phyloP scores from a whole-genome alignment of 2,329 filamentous ascomycete species.

The Talaromyces funiculosus region DNA sequence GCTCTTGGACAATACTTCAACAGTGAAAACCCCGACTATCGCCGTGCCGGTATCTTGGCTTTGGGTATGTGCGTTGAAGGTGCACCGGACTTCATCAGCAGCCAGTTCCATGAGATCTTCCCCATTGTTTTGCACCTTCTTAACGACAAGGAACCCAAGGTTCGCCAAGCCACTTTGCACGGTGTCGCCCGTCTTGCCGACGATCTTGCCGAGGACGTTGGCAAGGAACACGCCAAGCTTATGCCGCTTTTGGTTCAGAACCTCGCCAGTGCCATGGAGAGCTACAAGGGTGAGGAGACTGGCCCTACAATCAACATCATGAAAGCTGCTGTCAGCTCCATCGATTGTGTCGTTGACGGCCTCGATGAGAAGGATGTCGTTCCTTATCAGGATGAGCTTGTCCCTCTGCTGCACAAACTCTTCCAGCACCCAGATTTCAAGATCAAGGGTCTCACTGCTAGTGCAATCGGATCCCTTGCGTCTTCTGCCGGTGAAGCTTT shows the following conservation, averaged over 20 bases:
- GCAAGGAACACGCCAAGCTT: slow-evolving; percentile 75
- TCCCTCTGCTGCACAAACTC: slow-evolving; percentile 77
- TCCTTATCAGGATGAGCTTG: slow-evolving; percentile 73
- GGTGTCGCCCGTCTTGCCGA: slow-evolving; percentile 86
- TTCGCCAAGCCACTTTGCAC: slow-evolving; percentile 81
- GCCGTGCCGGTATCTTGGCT: slow-evolving; percentile 84
- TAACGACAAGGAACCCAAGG: slow-evolving; percentile 72
- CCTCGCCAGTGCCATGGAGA: slow-evolving; percentile 70
- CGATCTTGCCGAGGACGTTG: slow-evolving; percentile 85
- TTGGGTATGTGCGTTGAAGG: slow-evolving; percentile 94
- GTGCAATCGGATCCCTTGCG: slow-evolving; percentile 85
- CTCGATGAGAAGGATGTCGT: slow-evolving; percentile 69
- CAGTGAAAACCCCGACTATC: slow-evolving; percentile 67
- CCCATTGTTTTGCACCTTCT: slow-evolving; percentile 79
- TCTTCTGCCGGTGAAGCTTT: slow-evolving; percentile 77
- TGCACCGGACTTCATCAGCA: slow-evolving; percentile 93
- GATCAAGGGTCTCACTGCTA: slow-evolving; percentile 83
- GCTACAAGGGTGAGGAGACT: slow-evolving; percentile 57
- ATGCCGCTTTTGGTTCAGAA: slow-evolving; percentile 84
- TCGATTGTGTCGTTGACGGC: slow-evolving; percentile 85
- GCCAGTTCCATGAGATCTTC: slow-evolving; percentile 79
- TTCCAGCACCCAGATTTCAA: slow-evolving; percentile 80
- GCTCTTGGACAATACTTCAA: slow-evolving; percentile 76
- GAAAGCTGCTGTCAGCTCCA: slow-evolving; percentile 79
- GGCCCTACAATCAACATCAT: slow-evolving; percentile 81